Conservation (phyloP, 73 alveolate genomes). For the Blepharisma stoltei region DNA sequence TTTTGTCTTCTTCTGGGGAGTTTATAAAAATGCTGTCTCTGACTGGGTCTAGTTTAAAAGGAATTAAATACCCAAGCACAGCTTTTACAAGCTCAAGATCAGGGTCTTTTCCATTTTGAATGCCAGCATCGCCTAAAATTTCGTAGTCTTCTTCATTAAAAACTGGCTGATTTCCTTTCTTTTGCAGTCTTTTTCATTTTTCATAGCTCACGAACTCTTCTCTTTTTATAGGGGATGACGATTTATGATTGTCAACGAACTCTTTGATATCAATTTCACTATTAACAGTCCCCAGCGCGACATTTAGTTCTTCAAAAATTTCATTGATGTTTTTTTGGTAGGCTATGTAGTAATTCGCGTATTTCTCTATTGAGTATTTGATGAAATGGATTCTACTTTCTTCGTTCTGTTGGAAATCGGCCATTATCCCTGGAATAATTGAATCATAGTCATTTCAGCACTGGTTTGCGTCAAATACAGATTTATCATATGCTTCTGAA, state of each 20-base stretch:
- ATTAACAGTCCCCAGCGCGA: background rate
- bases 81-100: no score
- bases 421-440: slow-evolving; percentile 17
- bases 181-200: background rate
- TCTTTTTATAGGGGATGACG: background rate
- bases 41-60: no score
- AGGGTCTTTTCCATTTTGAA: no score
- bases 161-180: no score
- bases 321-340: slow-evolving; percentile 9
- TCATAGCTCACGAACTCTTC: slow-evolving; percentile 19
- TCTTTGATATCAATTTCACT: background rate
- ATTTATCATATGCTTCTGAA: no score
- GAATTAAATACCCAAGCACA: no score
- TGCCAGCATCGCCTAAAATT: no score
- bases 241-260: slow-evolving; percentile 3
- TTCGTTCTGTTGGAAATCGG: slow-evolving; percentile 17
- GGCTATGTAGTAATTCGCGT: background rate
- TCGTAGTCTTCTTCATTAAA: no score
- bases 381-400: slow-evolving; percentile 22
- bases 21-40: no score
- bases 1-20: no score
- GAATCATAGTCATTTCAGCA: background rate
- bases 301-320: slow-evolving; percentile 8
- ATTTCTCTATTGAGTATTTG: slow-evolving; percentile 15
- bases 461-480: background rate